These are phyloP conservation scores for Tricholoma terreum DNA, from an alignment of 768 basidiomycete genomes.

Conservation along the genomic window DNA sequence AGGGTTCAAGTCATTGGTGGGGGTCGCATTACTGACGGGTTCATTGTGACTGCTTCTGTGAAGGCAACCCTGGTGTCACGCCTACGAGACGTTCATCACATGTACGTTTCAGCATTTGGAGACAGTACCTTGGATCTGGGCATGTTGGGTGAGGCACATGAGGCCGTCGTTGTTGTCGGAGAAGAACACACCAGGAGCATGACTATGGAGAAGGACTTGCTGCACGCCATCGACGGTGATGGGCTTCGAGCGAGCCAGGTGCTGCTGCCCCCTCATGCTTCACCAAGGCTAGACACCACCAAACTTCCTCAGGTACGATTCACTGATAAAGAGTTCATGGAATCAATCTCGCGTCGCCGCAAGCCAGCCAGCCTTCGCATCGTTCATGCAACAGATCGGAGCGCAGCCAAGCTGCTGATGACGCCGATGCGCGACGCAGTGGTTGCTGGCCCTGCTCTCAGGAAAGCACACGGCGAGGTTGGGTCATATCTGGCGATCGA, in stretches of 20 bases:
- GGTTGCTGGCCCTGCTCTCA: not conserved
- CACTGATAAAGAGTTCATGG: not conserved
- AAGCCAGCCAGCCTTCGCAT: not conserved
- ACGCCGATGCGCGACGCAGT: not conserved
- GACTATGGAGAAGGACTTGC: constrained; percentile 1
- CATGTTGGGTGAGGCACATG: constrained; percentile 1
- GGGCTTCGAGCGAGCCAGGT: not conserved
- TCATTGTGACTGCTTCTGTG: not conserved
- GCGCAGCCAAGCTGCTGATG: not conserved
- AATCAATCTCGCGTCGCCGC: not conserved
- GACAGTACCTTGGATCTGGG: not conserved
- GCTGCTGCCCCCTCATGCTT: not conserved
- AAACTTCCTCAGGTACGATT: constrained; percentile 1
- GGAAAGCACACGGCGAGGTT: not conserved
- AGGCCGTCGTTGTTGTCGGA: not conserved
- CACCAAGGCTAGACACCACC: not conserved
- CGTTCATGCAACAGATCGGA: not conserved
- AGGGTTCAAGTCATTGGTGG: not conserved
- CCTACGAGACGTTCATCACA: not conserved
- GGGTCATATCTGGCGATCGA: not conserved
- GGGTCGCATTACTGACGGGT: not conserved
- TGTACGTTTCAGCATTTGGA: not conserved
- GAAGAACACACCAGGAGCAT: constrained; percentile 1
- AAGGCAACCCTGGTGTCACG: not conserved
- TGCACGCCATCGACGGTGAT: not conserved